Percentiles rank a stretch among this genome's conserved stretches.
These are phyloP conservation scores for Xylaria digitata DNA, from an alignment of 2,329 filamentous ascomycete genomes.

Conservation along the genomic window DNA sequence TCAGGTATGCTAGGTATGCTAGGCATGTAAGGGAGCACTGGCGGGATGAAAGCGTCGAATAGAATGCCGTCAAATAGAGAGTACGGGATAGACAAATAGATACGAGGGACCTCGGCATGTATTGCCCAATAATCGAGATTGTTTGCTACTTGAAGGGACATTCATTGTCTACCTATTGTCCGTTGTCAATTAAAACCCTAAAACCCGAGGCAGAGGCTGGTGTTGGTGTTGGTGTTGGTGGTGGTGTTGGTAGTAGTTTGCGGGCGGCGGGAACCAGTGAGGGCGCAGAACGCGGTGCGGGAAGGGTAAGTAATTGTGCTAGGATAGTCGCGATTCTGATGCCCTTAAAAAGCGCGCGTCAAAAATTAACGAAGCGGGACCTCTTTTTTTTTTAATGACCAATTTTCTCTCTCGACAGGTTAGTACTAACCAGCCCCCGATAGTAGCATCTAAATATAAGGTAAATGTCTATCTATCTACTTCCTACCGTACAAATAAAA, in stretches of 20 bases:
- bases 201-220: constrained; percentile 22
- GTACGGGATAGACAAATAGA: not conserved
- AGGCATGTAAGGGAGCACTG: not conserved
- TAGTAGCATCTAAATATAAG: not conserved
- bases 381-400: constrained; percentile 17
- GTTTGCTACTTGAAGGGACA: no score
- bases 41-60: not conserved
- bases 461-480: no score
- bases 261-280: constrained; percentile 30
- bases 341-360: constrained; percentile 34
- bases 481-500: not conserved
- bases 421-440: constrained; percentile 27
- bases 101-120: not conserved
- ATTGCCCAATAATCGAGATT: no score
- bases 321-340: constrained; percentile 38
- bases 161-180: no score
- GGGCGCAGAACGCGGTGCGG: constrained; percentile 42
- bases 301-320: constrained; percentile 15
- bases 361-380: constrained; percentile 22
- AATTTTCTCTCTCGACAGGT: not conserved
- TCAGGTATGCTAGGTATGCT: not conserved
- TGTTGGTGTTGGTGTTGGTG: not conserved
- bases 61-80: not conserved
- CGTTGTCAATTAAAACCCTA: constrained; percentile 14
- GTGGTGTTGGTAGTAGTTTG: constrained; percentile 3